Evolutionary conservation across 345 rosid genomes (phyloP).

Genomic region (Murraya koenigii): DNA sequence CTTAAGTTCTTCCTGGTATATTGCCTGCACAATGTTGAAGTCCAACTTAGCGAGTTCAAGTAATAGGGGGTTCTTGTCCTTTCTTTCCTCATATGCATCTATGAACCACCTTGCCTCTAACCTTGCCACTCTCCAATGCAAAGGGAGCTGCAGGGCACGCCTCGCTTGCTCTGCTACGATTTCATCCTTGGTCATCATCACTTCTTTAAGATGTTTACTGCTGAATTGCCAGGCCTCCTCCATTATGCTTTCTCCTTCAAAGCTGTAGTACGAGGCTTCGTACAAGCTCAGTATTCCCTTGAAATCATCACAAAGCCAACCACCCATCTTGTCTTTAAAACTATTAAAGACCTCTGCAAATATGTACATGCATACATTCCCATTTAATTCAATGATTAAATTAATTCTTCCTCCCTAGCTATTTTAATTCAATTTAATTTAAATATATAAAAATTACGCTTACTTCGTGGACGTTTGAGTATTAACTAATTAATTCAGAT

Average conservation of each 20-base stretch:
- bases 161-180: not conserved
- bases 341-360: slow-evolving; percentile 8
- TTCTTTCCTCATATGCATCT: slow-evolving; percentile 7
- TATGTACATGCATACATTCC: too few relatives aligned
- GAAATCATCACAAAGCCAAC: slow-evolving; percentile 1
- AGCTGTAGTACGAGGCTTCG: slow-evolving; percentile 11
- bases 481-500: too few relatives aligned
- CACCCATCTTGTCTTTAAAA: not conserved
- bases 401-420: too few relatives aligned
- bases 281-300: slow-evolving; percentile 17
- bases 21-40: slow-evolving; percentile 21
- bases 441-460: too few relatives aligned
- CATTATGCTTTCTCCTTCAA: slow-evolving; percentile 10
- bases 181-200: not conserved
- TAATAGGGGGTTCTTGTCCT: slow-evolving; percentile 1
- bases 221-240: slow-evolving; percentile 20
- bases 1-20: slow-evolving; percentile 18
- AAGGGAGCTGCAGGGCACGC: slow-evolving; percentile 22
- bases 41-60: slow-evolving; percentile 24
- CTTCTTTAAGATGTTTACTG: not conserved
- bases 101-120: slow-evolving; percentile 24
- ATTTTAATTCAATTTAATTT: too few relatives aligned
- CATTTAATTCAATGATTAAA: too few relatives aligned
- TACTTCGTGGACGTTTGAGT: too few relatives aligned
- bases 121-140: slow-evolving; percentile 6